phyloP scores from a whole-genome alignment of 2,329 filamentous ascomycete species.

The Knufia fluminis region DNA sequence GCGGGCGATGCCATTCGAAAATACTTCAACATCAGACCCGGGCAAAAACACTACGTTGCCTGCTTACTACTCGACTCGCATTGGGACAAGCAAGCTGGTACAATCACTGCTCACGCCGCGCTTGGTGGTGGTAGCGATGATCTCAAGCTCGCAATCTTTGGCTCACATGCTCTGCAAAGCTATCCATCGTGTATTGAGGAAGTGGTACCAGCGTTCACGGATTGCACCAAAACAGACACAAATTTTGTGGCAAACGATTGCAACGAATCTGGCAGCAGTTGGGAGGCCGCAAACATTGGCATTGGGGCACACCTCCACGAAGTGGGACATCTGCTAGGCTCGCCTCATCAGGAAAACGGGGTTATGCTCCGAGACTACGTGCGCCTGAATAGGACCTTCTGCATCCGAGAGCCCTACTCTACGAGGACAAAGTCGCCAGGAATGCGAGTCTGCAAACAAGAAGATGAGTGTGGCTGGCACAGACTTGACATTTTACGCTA shows the following conservation, averaged over 20 bases:
- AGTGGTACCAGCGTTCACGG: conserved; percentile 75
- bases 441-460: conserved; percentile 57
- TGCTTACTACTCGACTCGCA: conserved; percentile 79
- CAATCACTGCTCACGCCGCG: conserved; percentile 71
- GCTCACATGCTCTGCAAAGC: conserved; percentile 82
- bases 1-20: conserved; percentile 67
- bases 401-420: conserved; percentile 71
- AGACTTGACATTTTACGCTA: conserved; percentile 81
- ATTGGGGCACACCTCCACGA: conserved; percentile 91
- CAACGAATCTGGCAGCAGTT: conserved; percentile 78
- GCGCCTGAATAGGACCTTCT: conserved; percentile 72
- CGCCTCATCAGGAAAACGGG: conserved; percentile 80
- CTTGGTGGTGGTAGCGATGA: conserved; percentile 62
- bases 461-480: conserved; percentile 88
- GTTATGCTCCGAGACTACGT: conserved; percentile 88
- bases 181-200: conserved; percentile 87
- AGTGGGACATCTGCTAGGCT: conserved; percentile 81
- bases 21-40: conserved; percentile 64
- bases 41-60: conserved; percentile 81
- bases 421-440: conserved; percentile 80
- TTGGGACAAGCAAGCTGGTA: conserved; percentile 65
- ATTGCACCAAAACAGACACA: conserved; percentile 82
- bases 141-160: conserved; percentile 77
- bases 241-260: conserved; percentile 74
- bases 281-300: conserved; percentile 91